phyloP scores from a whole-genome alignment of 2,329 filamentous ascomycete genomes.

The Chaetothyriales sp. region DNA sequence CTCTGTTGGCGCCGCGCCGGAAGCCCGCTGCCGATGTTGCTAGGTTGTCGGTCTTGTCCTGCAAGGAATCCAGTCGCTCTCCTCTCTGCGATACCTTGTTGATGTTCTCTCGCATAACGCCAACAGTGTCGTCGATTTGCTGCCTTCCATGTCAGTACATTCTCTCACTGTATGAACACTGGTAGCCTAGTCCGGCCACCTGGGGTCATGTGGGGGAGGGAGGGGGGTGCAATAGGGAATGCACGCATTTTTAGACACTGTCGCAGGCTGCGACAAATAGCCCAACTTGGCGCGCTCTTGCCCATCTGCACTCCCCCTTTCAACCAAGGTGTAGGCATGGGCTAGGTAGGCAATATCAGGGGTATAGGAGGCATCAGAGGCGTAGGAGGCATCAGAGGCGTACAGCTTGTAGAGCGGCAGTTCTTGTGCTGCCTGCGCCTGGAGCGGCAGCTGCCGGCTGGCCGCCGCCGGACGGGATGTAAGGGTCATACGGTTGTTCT shows the following conservation, averaged over 20 bases:
- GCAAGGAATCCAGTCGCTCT: constrained; percentile 70
- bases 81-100: constrained; percentile 92
- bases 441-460: constrained; percentile 9
- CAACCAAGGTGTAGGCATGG: not conserved
- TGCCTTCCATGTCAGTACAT: constrained; percentile 28
- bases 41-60: constrained; percentile 88
- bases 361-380: not conserved
- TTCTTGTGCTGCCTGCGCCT: constrained; percentile 48
- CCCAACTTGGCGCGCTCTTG: not conserved
- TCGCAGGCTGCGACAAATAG: not conserved
- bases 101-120: constrained; percentile 95
- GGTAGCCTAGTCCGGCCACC: not conserved
- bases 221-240: not conserved
- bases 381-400: constrained; percentile 42
- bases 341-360: not conserved
- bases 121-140: constrained; percentile 96
- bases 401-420: constrained; percentile 72
- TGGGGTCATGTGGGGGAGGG: not conserved
- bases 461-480: constrained; percentile 58
- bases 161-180: constrained; percentile 1
- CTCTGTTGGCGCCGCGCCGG: constrained; percentile 87
- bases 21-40: constrained; percentile 89
- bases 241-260: not conserved
- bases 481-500: constrained; percentile 68
- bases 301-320: not conserved